Percentiles rank a stretch among this genome's conserved stretches.
phyloP scores from a whole-genome alignment of 164 flowering plant genomes.

The Protea cynaroides region DNA sequence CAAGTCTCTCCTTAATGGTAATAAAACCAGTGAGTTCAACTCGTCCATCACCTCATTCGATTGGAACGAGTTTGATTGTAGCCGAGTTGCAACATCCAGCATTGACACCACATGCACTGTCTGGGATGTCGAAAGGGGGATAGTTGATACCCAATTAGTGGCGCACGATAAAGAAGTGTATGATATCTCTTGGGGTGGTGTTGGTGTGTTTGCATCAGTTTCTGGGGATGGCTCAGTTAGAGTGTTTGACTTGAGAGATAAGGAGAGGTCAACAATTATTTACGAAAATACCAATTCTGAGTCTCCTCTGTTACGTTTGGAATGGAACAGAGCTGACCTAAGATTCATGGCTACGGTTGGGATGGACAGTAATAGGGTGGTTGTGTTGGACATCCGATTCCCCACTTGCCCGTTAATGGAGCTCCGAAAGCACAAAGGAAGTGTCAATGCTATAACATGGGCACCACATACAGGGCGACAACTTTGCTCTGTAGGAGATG shows the following conservation, averaged over 20 bases:
- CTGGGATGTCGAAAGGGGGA: slow-evolving; percentile 33
- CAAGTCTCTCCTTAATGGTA: slow-evolving; percentile 27
- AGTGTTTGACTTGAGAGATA: slow-evolving; percentile 35
- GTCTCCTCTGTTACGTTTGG: slow-evolving; percentile 29
- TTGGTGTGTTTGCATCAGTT: slow-evolving; percentile 29
- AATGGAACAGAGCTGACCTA: slow-evolving; percentile 39
- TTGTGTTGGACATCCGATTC: slow-evolving; percentile 32
- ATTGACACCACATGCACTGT: slow-evolving; percentile 38
- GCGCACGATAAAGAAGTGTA: slow-evolving; percentile 43
- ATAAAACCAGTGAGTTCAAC: slow-evolving; percentile 28
- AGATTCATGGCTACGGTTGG: slow-evolving; percentile 33
- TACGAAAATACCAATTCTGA: slow-evolving; percentile 27
- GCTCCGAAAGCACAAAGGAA: slow-evolving; percentile 26
- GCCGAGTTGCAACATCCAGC: slow-evolving; percentile 26
- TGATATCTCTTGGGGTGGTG: slow-evolving; percentile 40
- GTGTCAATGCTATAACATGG: slow-evolving; percentile 34
- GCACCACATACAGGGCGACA: slow-evolving; percentile 22
- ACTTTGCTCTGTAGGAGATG: slow-evolving; percentile 34
- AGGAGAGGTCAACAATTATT: slow-evolving; percentile 37
- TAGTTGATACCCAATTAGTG: slow-evolving; percentile 31
- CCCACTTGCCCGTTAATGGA: slow-evolving; percentile 32
- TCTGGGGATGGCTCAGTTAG: slow-evolving; percentile 34
- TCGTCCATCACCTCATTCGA: slow-evolving; percentile 37
- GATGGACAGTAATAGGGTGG: slow-evolving; percentile 31
- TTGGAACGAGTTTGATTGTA: slow-evolving; percentile 23